Conservation (phyloP, 306 rosid species). For the Dryas drummondii region DNA sequence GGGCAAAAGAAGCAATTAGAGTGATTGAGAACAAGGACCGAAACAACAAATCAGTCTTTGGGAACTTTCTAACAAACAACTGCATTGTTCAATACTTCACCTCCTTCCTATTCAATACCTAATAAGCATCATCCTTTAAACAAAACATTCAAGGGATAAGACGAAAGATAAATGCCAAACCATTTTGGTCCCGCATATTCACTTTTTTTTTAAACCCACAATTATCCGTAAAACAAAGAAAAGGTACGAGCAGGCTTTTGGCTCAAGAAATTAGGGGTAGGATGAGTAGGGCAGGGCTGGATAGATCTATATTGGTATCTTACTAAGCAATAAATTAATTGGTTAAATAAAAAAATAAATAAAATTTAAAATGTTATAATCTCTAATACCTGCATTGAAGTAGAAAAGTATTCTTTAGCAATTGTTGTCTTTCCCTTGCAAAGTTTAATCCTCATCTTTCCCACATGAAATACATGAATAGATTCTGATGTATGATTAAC, state of each 20-base stretch:
- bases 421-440: conserved; percentile 65
- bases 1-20: neutral
- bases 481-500: conserved; percentile 57
- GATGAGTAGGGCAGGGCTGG: neutral
- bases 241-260: neutral
- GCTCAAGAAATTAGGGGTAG: neutral
- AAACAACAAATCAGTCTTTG: too few relatives aligned
- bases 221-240: neutral
- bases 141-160: neutral
- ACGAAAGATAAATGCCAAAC: neutral
- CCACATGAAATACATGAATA: conserved; percentile 76
- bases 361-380: neutral
- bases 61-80: neutral
- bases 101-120: neutral
- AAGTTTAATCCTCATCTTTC: conserved; percentile 90
- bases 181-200: neutral
- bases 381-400: conserved; percentile 76
- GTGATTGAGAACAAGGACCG: neutral
- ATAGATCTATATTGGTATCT: neutral
- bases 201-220: neutral
- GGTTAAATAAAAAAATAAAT: neutral
- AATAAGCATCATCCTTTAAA: neutral
- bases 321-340: neutral
- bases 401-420: conserved; percentile 77
- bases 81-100: neutral